These are phyloP conservation scores for Psilocybe cubensis DNA, from an alignment of 768 basidiomycete genomes.

Conservation along the genomic window DNA sequence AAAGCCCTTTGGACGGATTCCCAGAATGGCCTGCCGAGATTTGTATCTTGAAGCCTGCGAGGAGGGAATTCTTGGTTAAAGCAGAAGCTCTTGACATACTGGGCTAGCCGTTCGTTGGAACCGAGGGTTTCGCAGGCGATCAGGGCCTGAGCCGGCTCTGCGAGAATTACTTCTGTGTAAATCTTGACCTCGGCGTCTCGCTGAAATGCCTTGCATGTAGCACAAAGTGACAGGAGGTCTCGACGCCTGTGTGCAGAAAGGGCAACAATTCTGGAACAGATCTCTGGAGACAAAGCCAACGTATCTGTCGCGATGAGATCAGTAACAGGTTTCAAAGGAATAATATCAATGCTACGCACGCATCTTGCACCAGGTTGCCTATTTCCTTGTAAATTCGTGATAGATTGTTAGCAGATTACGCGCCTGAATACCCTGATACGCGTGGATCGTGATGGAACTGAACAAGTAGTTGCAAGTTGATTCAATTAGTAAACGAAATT, in stretches of 20 bases:
- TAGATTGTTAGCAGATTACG: not conserved
- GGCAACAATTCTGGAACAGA: conserved; percentile 43
- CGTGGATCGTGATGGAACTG: not conserved
- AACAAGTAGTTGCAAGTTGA: not conserved
- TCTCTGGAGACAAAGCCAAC: conserved; percentile 42
- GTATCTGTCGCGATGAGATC: conserved; percentile 15
- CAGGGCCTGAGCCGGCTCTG: conserved; percentile 36
- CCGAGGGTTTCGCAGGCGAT: conserved; percentile 40
- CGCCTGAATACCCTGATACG: not conserved
- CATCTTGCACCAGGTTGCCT: conserved; percentile 1
- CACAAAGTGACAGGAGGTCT: conserved; percentile 47
- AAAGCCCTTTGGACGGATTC: conserved; percentile 42
- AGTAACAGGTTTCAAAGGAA: not conserved
- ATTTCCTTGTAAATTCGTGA: not conserved
- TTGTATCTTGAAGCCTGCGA: not conserved
- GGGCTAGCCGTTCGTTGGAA: conserved; percentile 38
- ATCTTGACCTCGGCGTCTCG: conserved; percentile 49
- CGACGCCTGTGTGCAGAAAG: conserved; percentile 28
- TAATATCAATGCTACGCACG: conserved; percentile 12
- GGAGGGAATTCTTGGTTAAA: conserved; percentile 35
- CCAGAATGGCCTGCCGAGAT: conserved; percentile 46
- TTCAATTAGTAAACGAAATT: not conserved
- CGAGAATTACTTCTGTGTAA: conserved; percentile 47
- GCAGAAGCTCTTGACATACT: conserved; percentile 46
- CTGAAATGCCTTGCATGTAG: conserved; percentile 50